Conservation (phyloP, 2,329 filamentous ascomycete genomes). For the Pseudogymnoascus sp. region DNA sequence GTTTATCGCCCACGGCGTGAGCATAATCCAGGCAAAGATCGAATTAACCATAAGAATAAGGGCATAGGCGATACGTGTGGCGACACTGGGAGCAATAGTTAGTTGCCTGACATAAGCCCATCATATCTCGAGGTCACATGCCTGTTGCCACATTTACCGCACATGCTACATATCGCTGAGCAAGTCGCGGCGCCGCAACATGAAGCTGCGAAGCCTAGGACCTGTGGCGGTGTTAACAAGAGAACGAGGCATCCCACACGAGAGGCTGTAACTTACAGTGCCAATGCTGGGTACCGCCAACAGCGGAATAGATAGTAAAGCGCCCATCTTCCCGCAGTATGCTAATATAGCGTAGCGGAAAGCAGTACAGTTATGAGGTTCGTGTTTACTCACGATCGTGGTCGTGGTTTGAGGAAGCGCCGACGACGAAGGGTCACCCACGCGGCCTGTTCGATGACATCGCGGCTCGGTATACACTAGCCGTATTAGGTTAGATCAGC, state of each 20-base stretch:
- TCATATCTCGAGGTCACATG: constrained; percentile 29
- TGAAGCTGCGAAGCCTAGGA: constrained; percentile 72
- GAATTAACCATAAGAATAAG: constrained; percentile 94
- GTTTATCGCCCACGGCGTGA: constrained; percentile 96
- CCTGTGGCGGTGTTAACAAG: constrained; percentile 36
- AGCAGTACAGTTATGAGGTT: not conserved
- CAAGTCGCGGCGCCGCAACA: constrained; percentile 97
- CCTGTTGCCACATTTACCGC: constrained; percentile 96
- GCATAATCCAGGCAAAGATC: constrained; percentile 96
- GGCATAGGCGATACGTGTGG: constrained; percentile 92
- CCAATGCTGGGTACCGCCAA: constrained; percentile 79
- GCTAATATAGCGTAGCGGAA: not conserved
- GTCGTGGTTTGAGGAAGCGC: constrained; percentile 6
- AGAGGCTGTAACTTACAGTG: constrained; percentile 55
- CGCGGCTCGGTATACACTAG: not conserved
- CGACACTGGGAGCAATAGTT: constrained; percentile 53
- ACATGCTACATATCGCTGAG: constrained; percentile 89
- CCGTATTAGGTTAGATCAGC: not conserved
- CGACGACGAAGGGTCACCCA: not conserved
- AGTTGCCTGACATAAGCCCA: constrained; percentile 13
- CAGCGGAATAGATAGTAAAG: constrained; percentile 79
- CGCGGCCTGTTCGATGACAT: constrained; percentile 4
- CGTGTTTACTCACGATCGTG: not conserved
- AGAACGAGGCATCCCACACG: not conserved
- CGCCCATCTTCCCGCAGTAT: constrained; percentile 59